Evolutionary conservation across 106 monocot species (phyloP).

Genomic region (Allium cepa): DNA sequence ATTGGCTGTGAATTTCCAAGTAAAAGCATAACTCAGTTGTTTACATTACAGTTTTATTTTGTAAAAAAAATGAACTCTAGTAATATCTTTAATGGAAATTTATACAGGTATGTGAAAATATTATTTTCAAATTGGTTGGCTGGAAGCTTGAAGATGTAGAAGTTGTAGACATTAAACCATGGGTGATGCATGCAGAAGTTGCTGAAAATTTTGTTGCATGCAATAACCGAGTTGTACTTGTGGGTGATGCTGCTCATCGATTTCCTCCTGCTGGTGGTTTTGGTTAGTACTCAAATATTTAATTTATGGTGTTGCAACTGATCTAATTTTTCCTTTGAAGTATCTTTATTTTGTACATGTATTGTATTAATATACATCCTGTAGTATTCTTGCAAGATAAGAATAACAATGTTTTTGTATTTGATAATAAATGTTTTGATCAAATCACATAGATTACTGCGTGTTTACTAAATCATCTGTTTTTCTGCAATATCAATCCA

Average conservation of each 20-base stretch:
- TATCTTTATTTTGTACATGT: too few species aligned
- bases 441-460: too few species aligned
- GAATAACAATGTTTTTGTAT: too few species aligned
- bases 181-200: slow-evolving; percentile 99
- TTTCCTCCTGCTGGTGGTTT: slow-evolving; percentile 99
- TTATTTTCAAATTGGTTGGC: slow-evolving; percentile 80
- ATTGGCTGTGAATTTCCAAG: too few species aligned
- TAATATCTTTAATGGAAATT: slow-evolving; percentile 3
- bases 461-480: too few species aligned
- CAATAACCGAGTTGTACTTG: slow-evolving; percentile 70
- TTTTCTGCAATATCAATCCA: too few species aligned
- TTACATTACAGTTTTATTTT: too few species aligned
- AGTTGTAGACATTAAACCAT: slow-evolving; percentile 87
- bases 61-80: neutral
- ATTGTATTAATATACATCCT: too few species aligned
- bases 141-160: slow-evolving; percentile 51
- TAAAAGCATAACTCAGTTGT: too few species aligned
- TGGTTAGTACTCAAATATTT: slow-evolving; percentile 30
- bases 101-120: slow-evolving; percentile 78
- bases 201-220: slow-evolving; percentile 70
- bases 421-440: too few species aligned
- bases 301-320: neutral
- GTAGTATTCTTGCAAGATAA: too few species aligned
- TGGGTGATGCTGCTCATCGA: slow-evolving; percentile 91
- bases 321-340: neutral